Percentiles rank a stretch among this genome's conserved stretches.
Conservation (phyloP, 1,284 basidiomycete species). For the Sphagnurus paluster region DNA sequence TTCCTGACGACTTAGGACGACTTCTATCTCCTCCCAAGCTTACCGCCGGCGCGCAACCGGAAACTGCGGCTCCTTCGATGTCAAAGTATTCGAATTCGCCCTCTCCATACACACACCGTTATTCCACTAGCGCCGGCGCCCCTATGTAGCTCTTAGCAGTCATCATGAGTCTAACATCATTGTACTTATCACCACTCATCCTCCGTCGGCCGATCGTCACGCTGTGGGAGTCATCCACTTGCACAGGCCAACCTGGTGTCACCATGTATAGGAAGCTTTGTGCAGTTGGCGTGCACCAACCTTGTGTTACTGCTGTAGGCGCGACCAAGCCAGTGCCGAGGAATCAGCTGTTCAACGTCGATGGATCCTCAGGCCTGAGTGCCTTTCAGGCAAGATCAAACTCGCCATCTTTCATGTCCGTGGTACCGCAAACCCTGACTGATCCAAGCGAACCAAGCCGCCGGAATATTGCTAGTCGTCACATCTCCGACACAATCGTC, state of each 20-base stretch:
- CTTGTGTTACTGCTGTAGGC: no score
- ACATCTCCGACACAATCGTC: constrained; percentile 17
- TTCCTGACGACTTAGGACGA: constrained; percentile 1
- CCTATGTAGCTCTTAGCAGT: neutral
- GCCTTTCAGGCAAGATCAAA: constrained; percentile 14
- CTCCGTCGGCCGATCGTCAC: constrained; percentile 7
- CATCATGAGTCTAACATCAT: neutral
- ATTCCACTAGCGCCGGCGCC: neutral
- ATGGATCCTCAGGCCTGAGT: constrained; percentile 12
- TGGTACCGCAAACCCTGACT: constrained; percentile 13
- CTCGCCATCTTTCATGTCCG: constrained; percentile 8
- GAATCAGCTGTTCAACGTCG: constrained; percentile 16
- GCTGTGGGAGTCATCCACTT: neutral
- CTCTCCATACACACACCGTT: neutral
- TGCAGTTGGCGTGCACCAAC: constrained; percentile 3
- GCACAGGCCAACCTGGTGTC: neutral
- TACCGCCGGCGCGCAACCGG: constrained; percentile 1
- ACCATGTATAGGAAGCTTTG: neutral
- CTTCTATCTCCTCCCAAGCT: neutral
- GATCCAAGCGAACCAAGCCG: constrained; percentile 17
- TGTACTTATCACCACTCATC: constrained; percentile 5
- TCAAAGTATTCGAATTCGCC: neutral
- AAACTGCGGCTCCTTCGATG: neutral
- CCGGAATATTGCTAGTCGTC: constrained; percentile 14
- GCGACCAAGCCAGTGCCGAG: constrained; percentile 5